Conservation (phyloP, 202 grass and related monocot species). For the Brachypodium distachyon region DNA sequence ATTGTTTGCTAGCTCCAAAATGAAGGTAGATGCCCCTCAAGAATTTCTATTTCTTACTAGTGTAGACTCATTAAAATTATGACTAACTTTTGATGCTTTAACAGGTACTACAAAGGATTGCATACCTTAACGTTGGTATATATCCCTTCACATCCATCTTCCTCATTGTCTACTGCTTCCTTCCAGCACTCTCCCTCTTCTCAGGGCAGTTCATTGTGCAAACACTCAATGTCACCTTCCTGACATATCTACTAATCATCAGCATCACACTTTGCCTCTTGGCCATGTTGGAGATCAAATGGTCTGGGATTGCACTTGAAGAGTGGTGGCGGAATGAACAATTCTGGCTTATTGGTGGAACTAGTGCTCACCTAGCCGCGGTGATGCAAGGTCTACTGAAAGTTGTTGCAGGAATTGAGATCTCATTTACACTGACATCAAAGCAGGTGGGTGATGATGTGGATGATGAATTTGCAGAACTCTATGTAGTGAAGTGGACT, state of each 20-base stretch:
- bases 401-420: conserved; percentile 92
- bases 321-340: conserved; percentile 99
- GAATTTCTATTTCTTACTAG: background rate
- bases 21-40: conserved; percentile 46
- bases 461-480: conserved; percentile 80
- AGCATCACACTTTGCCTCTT: conserved; percentile 75
- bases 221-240: conserved; percentile 85
- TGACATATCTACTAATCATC: conserved; percentile 83
- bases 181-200: conserved; percentile 97
- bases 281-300: conserved; percentile 94
- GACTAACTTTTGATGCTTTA: conserved; percentile 6
- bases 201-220: conserved; percentile 97
- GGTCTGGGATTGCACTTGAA: conserved; percentile 90
- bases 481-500: conserved; percentile 88
- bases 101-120: conserved; percentile 75
- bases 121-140: conserved; percentile 97
- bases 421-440: conserved; percentile 95
- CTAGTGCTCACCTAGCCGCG: conserved; percentile 87
- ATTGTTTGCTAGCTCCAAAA: conserved; percentile 69
- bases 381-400: conserved; percentile 91
- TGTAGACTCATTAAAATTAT: conserved; percentile 9
- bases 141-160: conserved; percentile 98
- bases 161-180: conserved; percentile 97
- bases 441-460: conserved; percentile 71
- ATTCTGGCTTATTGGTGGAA: conserved; percentile 97